phyloP scores from a whole-genome alignment of 2,329 filamentous ascomycete genomes.

The Sphaerulina musiva region DNA sequence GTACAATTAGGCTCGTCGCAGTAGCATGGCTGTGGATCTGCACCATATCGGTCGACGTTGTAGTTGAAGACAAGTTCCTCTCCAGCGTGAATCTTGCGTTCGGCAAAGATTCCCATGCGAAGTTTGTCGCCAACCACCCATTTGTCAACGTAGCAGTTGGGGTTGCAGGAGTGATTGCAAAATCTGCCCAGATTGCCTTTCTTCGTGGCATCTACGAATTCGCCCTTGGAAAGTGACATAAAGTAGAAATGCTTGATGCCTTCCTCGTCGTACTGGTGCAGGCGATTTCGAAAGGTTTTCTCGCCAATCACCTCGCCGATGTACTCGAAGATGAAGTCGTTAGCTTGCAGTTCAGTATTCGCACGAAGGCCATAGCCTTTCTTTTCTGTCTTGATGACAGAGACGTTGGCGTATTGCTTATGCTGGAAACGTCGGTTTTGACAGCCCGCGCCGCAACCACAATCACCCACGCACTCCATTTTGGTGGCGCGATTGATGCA shows the following conservation, averaged over 20 bases:
- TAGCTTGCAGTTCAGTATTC: constrained; percentile 65
- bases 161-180: constrained; percentile 98
- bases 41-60: constrained; percentile 96
- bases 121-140: constrained; percentile 97
- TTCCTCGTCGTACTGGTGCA: constrained; percentile 88
- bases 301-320: constrained; percentile 98
- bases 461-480: constrained; percentile 86
- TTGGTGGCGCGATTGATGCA: constrained; percentile 98
- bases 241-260: constrained; percentile 99
- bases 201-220: constrained; percentile 96
- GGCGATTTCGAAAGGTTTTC: constrained; percentile 76
- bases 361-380: constrained; percentile 91
- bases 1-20: constrained; percentile 92
- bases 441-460: constrained; percentile 79
- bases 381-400: constrained; percentile 96
- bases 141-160: constrained; percentile 98
- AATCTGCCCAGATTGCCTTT: constrained; percentile 94
- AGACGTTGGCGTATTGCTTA: constrained; percentile 81
- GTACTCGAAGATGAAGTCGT: constrained; percentile 97
- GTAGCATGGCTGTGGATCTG: constrained; percentile 94
- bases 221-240: constrained; percentile 94
- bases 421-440: constrained; percentile 93
- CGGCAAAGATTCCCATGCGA: constrained; percentile 97
- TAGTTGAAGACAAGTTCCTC: constrained; percentile 99
- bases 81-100: constrained; percentile 73